Percentiles rank a stretch among this genome's conserved stretches.
These are phyloP conservation scores for Diaporthe destruens DNA, from an alignment of 2,329 filamentous ascomycete species.

Conservation along the genomic window DNA sequence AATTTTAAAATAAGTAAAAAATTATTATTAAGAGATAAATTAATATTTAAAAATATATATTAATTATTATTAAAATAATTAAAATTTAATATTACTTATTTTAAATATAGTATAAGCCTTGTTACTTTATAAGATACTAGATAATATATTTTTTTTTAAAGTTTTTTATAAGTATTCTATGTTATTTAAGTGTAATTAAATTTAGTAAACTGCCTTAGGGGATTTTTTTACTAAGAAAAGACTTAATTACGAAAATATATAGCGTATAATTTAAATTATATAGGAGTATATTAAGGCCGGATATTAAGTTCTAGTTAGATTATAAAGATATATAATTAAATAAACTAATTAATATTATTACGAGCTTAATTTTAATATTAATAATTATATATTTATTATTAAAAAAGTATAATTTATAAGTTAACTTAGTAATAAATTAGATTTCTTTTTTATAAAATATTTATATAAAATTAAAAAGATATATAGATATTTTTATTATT, in stretches of 20 bases:
- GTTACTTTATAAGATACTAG: background rate
- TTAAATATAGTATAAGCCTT: background rate
- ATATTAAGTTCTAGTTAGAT: background rate
- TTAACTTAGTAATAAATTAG: too few species aligned
- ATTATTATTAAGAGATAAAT: background rate
- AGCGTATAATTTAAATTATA: background rate
- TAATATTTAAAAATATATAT: background rate
- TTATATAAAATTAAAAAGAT: too few species aligned
- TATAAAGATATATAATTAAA: too few species aligned
- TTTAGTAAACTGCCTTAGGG: background rate
- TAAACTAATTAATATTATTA: too few species aligned
- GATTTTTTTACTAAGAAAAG: background rate
- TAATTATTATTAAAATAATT: conserved; percentile 5
- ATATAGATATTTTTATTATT: too few species aligned
- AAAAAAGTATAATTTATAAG: too few species aligned
- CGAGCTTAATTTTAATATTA: too few species aligned
- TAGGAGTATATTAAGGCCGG: background rate
- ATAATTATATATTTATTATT: too few species aligned
- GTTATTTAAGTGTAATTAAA: conserved; percentile 1
- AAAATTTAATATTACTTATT: background rate
- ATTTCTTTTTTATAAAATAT: too few species aligned
- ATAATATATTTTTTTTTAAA: background rate
- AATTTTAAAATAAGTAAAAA: background rate
- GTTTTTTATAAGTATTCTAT: background rate
- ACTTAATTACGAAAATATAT: too few species aligned